These are phyloP conservation scores for Pleurozium schreberi DNA, from an alignment of 225 moss, liverwort and hornwort species.

Conservation along the genomic window DNA sequence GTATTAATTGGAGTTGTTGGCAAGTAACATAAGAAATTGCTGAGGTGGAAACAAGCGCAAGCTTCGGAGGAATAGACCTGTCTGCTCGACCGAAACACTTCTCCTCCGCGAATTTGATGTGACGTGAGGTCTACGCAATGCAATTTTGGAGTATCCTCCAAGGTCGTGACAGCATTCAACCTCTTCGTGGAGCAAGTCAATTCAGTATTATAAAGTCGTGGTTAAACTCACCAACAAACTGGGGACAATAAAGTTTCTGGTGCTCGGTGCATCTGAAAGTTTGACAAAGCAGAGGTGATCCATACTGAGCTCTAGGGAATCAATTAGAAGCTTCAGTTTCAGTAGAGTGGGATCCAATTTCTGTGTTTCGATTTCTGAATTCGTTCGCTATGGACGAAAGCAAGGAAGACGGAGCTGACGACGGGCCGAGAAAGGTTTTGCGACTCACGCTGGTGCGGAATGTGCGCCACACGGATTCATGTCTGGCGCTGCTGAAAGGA, in stretches of 20 bases:
- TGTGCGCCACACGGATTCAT: slow-evolving; percentile 56
- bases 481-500: slow-evolving; percentile 29
- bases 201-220: not conserved
- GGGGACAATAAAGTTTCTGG: not conserved
- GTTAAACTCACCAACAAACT: not conserved
- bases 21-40: not conserved
- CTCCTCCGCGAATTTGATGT: not conserved
- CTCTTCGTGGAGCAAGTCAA: not conserved
- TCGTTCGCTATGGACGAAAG: slow-evolving; percentile 6
- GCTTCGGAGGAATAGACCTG: not conserved
- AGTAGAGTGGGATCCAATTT: not conserved
- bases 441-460: slow-evolving; percentile 55
- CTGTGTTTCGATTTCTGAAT: not conserved
- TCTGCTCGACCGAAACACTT: not conserved
- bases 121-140: slow-evolving; percentile 6
- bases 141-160: not conserved
- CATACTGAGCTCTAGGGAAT: not conserved
- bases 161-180: not conserved
- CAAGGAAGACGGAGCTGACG: not conserved
- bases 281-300: not conserved
- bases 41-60: not conserved
- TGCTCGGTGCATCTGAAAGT: not conserved
- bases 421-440: slow-evolving; percentile 11
- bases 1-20: not conserved
- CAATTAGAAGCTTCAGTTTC: not conserved